Percentiles rank a stretch among this genome's conserved stretches.
These are phyloP conservation scores for Schoenoplectus tabernaemontani DNA, from an alignment of 202 grass and related monocot genomes.

Conservation along the genomic window DNA sequence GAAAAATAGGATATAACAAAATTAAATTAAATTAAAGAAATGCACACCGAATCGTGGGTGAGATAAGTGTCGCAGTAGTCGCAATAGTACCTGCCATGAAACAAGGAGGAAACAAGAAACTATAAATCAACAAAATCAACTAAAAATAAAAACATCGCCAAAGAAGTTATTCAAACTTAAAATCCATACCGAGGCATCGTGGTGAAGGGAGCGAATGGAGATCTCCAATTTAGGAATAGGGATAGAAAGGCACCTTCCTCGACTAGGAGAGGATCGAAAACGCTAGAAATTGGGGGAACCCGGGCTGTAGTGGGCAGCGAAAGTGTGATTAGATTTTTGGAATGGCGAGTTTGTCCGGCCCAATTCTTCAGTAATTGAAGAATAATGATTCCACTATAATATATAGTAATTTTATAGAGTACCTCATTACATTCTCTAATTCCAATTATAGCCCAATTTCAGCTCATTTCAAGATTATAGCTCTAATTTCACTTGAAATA, in stretches of 20 bases:
- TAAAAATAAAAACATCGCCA: not conserved
- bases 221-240: too few relatives aligned
- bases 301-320: not conserved
- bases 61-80: slow-evolving; percentile 98
- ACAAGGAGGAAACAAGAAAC: not conserved
- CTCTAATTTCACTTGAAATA: too few relatives aligned
- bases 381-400: too few relatives aligned
- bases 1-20: not conserved
- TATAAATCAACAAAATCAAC: not conserved
- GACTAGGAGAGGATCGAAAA: not conserved
- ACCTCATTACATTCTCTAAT: too few relatives aligned
- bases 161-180: not conserved
- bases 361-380: not conserved
- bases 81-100: slow-evolving; percentile 69
- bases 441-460: too few relatives aligned
- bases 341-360: too few relatives aligned
- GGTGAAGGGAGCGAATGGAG: not conserved
- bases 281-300: not conserved
- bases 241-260: too few relatives aligned
- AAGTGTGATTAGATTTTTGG: not conserved
- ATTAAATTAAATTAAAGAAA: not conserved
- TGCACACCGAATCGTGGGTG: slow-evolving; percentile 87
- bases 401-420: too few relatives aligned
- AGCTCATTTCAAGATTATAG: too few relatives aligned
- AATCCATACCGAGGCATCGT: slow-evolving; percentile 17